phyloP scores from a whole-genome alignment of 768 basidiomycete species.

The Russula foetens region DNA sequence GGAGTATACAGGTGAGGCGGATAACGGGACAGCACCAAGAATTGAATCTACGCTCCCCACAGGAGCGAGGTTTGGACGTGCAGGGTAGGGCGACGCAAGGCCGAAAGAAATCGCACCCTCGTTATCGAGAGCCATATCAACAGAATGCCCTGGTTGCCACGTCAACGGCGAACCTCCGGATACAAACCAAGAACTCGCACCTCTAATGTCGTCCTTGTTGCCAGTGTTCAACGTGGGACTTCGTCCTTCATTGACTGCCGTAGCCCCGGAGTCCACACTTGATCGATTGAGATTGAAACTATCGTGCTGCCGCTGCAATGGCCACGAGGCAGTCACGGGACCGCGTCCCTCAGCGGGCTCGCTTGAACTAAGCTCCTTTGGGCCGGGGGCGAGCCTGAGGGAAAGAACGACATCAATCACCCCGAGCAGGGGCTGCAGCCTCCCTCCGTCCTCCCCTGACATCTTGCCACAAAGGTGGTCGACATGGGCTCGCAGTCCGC shows the following conservation, averaged over 20 bases:
- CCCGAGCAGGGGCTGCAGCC: neutral
- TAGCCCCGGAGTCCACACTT: neutral
- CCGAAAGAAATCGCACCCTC: neutral
- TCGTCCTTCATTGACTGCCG: neutral
- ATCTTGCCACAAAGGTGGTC: neutral
- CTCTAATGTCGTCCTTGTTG: neutral
- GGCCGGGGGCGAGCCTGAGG: too few relatives aligned
- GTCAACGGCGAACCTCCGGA: neutral
- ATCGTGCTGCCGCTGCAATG: neutral
- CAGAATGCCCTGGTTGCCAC: neutral
- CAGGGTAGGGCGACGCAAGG: neutral
- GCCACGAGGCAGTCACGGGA: neutral
- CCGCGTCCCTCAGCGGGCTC: neutral
- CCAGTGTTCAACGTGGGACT: neutral
- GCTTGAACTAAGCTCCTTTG: neutral
- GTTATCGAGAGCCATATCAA: neutral
- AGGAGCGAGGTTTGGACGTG: neutral
- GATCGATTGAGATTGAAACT: neutral
- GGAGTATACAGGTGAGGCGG: neutral
- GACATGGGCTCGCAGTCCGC: neutral
- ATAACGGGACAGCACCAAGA: neutral
- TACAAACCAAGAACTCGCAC: neutral
- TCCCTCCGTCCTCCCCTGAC: neutral
- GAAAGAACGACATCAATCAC: neutral
- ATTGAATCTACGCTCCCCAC: neutral